Evolutionary conservation across 257 asterid genomes (phyloP), one percentile per base, ranked within the genome.

Genomic region (Gentiana macrophylla): DNA sequence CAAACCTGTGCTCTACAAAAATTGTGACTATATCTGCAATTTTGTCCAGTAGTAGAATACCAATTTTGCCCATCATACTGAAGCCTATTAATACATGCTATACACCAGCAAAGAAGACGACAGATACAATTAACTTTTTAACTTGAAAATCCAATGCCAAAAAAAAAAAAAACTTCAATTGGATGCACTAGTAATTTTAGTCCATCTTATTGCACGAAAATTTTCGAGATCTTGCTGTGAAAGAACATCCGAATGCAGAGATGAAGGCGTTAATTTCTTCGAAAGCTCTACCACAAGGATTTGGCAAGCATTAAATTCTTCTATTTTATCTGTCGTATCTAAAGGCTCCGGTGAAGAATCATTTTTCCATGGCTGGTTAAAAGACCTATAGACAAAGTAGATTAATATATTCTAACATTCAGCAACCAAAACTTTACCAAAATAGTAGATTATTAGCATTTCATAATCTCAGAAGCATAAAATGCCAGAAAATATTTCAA

Each of bases 261-360:
- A 69, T 63, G 73, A 74, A 62, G 43, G 67, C 35, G 65, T 67
- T 36, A 84, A 72, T 62, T 57, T 55, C 58, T 76, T 82, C 2
- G 94, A 86, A 57, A 82, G 74, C 37, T 77, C 67, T 32, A 68
- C 61, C 59, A 86, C 64, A 48, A 90, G 84, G 52, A 60, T 76
- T 49, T 86, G 88, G 63, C 92, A 86, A 35, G 94, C 92, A 67
- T 82, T 89, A 12, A 79, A 76, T 74, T 79, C 95, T 49, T 80
- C 87, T 55, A 84, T 49, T 63, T 64, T 76, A 68, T 73, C 85
- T 4, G 46, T 55, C 46, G 24, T 24, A 24, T 41, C 46, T 32
- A 60, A 73, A 8, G 65, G 52, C 12, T 8, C 69, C 41, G 80
- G 75, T 46, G 60, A 48, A 3, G 90, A 75, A n/a, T 46, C 72